A percentile compares a stretch with the other conserved stretches of the same genome.
Evolutionary conservation across 2,329 filamentous ascomycete genomes (phyloP).

Genomic region (Claviceps arundinis): DNA sequence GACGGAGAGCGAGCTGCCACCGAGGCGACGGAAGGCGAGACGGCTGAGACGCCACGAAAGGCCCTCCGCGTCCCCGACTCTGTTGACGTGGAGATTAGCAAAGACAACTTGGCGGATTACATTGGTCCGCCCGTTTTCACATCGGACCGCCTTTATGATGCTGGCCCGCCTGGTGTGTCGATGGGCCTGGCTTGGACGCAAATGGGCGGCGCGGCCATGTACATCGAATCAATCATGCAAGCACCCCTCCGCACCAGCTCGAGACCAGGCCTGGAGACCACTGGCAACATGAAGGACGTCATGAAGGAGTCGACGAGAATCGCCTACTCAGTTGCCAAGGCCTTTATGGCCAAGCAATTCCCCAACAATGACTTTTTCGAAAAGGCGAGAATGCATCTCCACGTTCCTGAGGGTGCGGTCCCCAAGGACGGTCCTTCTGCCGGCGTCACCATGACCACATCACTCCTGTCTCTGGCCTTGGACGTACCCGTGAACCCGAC

Average conservation of each 20-base stretch:
- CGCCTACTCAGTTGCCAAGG: conserved; percentile 92
- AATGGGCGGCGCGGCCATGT: conserved; percentile 90
- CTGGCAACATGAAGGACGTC: conserved; percentile 85
- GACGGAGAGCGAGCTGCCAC: conserved; percentile 16
- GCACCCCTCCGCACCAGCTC: conserved; percentile 61
- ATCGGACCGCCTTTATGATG: conserved; percentile 87
- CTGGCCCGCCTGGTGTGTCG: conserved; percentile 82
- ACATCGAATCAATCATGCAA: conserved; percentile 93
- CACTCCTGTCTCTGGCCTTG: conserved; percentile 71
- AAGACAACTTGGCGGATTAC: conserved; percentile 89
- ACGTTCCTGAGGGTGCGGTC: conserved; percentile 92
- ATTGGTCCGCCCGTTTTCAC: conserved; percentile 94
- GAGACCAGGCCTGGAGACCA: conserved; percentile 72
- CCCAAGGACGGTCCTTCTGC: conserved; percentile 89
- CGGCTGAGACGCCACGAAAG: conserved; percentile 56
- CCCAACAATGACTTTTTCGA: conserved; percentile 92
- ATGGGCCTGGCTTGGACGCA: conserved; percentile 99
- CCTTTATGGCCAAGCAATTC: conserved; percentile 71
- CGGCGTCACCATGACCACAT: conserved; percentile 97
- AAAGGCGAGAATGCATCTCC: conserved; percentile 85
- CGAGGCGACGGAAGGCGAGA: conserved; percentile 23
- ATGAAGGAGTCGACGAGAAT: conserved; percentile 98
- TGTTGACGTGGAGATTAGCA: conserved; percentile 76
- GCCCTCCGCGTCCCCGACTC: conserved; percentile 72
- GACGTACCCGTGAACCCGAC: conserved; percentile 68